Base-by-base conservation (phyloP, 73 alveolate genomes). In the Paramecium tetraurelia region DNA sequence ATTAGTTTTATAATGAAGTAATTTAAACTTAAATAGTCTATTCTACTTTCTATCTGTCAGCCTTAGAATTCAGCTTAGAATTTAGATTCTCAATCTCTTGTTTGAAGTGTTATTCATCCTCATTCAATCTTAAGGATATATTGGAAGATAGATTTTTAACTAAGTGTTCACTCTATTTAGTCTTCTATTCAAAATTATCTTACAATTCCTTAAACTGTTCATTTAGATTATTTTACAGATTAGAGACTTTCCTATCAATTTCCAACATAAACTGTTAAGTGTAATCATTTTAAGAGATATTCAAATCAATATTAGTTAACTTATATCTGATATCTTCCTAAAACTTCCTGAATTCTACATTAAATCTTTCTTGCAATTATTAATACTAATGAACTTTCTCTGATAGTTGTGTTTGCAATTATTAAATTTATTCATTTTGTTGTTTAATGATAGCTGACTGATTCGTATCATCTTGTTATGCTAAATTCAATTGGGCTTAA, bases 21-120 rank as follows among this genome's bases (percentile, higher is more conserved):
- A 80, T 31, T 41, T 80, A 48, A 14, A 18, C 38, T 41, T 40
- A 18, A 46, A 80, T 80, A 3, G 57, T 41, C 22, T 41, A 43
- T 80, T 80, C 90, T 24, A 27, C 75, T 80, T 80, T 44, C 10
- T 24, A 40, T 48, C 57, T 41, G 18, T 80, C 90, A 10, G 57
- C 50, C 18, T 80, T 80, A 46, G 41, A 21, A 31, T 80, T 31
- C 16, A 80, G 6, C 46, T 80, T 80, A 8, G 20, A 10, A 22
- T 80, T 44, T n/a, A 80, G 16, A 35, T 11, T 80, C 7, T 80
- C 90, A 8, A 80, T 18, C 48, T 80, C 90, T 24, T 33, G n/a
- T 48, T 80, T 80, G n/a, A 80, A 80, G 46, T 80, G 57, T 20
- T 29, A 21, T 80, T 80, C 90, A 80, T 80, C 90, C 18, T 80